A percentile compares a stretch with the other conserved stretches of the same genome.
phyloP scores from a whole-genome alignment of 2,329 filamentous ascomycete species.

The Ophiostoma tasmaniense region DNA sequence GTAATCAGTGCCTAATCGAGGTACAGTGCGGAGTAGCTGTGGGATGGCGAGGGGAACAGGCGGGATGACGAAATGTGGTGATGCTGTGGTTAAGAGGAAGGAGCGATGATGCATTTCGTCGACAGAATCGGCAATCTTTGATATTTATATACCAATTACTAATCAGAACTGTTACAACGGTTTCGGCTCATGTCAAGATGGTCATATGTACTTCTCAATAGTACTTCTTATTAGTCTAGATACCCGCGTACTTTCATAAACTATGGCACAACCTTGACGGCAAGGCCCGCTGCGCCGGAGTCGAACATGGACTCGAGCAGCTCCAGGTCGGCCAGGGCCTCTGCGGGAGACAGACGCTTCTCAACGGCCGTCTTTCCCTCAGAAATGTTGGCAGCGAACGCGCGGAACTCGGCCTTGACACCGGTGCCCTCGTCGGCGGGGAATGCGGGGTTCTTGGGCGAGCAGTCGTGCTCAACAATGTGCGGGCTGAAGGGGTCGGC shows the following conservation, averaged over 20 bases:
- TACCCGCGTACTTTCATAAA: not conserved
- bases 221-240: not conserved
- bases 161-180: not conserved
- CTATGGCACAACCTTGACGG: conserved; percentile 9
- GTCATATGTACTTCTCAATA: not conserved
- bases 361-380: conserved; percentile 20
- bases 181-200: not conserved
- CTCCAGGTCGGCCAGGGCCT: conserved; percentile 27
- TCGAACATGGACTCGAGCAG: conserved; percentile 26
- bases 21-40: conserved; percentile 5
- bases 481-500: not conserved
- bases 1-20: conserved; percentile 2
- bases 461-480: conserved; percentile 17
- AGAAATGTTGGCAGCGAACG: conserved; percentile 25
- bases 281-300: conserved; percentile 22
- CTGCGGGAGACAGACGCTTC: conserved; percentile 23
- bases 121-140: not conserved
- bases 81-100: not conserved
- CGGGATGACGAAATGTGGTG: not conserved
- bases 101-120: not conserved
- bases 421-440: conserved; percentile 19
- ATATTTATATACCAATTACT: not conserved
- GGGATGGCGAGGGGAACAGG: conserved; percentile 2
- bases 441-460: conserved; percentile 18
- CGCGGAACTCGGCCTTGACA: conserved; percentile 26